Evolutionary conservation across 2,329 filamentous ascomycete species (phyloP).

Genomic region (Monilinia fructigena): DNA sequence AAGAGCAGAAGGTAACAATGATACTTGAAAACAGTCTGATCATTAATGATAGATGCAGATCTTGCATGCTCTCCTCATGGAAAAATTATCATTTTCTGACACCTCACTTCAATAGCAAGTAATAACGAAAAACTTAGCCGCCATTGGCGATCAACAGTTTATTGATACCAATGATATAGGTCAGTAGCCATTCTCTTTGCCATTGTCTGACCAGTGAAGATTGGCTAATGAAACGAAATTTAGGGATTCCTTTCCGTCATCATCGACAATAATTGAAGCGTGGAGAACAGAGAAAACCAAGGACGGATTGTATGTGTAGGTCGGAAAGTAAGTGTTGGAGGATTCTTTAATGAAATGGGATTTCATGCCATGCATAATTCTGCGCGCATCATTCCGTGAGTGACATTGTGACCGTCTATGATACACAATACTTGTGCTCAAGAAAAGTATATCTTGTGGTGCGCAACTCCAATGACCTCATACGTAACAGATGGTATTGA

Average conservation of each 20-base stretch:
- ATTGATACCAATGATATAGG: not conserved
- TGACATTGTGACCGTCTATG: not conserved
- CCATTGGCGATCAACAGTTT: not conserved
- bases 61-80: not conserved
- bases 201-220: not conserved
- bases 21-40: not conserved
- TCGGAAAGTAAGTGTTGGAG: too few relatives aligned
- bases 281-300: not conserved
- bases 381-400: too few relatives aligned
- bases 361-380: too few relatives aligned
- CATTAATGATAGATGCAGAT: not conserved
- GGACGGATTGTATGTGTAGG: not conserved
- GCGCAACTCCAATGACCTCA: too few relatives aligned
- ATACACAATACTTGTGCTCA: not conserved
- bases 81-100: not conserved
- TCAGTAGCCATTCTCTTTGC: not conserved
- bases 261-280: not conserved
- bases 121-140: not conserved
- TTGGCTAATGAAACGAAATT: not conserved
- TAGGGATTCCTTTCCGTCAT: not conserved
- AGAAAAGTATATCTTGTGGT: too few relatives aligned
- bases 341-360: too few relatives aligned
- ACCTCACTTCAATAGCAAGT: not conserved
- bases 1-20: constrained; percentile 4
- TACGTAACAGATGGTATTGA: not conserved